Base-by-base conservation (phyloP, 1,139 yeast genomes). In the Sugiyamaella sp. region DNA sequence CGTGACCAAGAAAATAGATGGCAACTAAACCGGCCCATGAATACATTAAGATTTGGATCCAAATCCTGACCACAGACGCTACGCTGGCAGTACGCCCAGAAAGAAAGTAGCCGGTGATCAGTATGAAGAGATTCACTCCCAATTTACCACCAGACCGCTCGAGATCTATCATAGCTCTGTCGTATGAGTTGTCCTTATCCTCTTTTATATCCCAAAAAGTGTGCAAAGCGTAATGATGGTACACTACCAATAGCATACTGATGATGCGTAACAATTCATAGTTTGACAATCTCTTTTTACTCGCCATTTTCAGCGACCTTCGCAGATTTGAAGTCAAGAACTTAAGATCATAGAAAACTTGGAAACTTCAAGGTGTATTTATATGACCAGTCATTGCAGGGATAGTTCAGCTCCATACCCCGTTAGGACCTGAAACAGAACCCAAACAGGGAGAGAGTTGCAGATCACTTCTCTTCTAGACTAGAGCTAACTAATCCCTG, bases 261-360 rank as follows among this genome's bases (percentile, higher is more conserved):
- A 55, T 39, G 6, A 54, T 24, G 16, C 58, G 53, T 19, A 46
- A 19, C 41, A 55, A 38, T 48, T 55, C 58, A 45, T 39, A 55
- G 45, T 55, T 55, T 8, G 58, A 44, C 14, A 29, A 29, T 14
- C 35, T 29, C 14, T 29, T 29, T 12, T 29, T 29, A 12, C 35
- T n/a, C n/a, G n/a, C 35, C 35, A 29, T 29, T 29, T 29, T 29
- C 8, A n/a, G n/a, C n/a, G n/a, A n/a, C n/a, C n/a, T n/a, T 29
- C 35, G 35, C 35, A 5, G 29, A n/a, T n/a, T n/a, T n/a, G n/a
- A n/a, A n/a, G n/a, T n/a, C n/a, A n/a, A n/a, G n/a, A n/a, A n/a
- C n/a, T n/a, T n/a, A n/a, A 24, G 29, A 24, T 6, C 29, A 24
- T 5, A 24, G 5, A 10, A 5, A 5, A 24, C 10, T 5, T 24